Evolutionary conservation across 2,329 filamentous ascomycete genomes (phyloP), one percentile per base, ranked within the genome.

Genomic region (Talaromyces sp.): DNA sequence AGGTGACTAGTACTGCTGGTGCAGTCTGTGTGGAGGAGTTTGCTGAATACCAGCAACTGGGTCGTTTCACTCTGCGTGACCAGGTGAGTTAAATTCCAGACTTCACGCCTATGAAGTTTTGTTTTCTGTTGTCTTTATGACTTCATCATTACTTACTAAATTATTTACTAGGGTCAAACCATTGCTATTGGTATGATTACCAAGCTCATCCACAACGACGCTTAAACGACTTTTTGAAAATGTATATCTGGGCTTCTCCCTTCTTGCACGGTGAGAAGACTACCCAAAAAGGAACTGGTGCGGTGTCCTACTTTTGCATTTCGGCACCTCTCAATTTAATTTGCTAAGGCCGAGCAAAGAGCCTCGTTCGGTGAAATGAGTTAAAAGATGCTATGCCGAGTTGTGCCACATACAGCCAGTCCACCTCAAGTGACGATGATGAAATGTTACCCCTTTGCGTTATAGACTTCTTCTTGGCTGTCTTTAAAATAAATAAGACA

Each of bases 161-260:
- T 17, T 13, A 63, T 70, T 49, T 36, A 5, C 13, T 69, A 97
- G 87, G 94, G 94, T 66, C 93, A 97, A 89, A 99, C 94, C 0
- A 97, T 99, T 79, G 94, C 94, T 51, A 99, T 99, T 78, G 94
- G 94, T 69, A 99, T 99, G 84, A 95, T 99, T 73, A 97, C 91
- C 55, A 97, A 92, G 82, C 83, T 99, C 56, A 85, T 89, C 63
- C 47, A 48, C 27, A 51, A 57, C 20, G 60, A 64, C 24, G 54
- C 32, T 41, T 60, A 60, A 61, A 56, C 29, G 24, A 48, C n/a
- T 22, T 10, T 32, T 24, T 29, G 19, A 30, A 47, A 49, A 47
- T 19, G 30, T 42, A 36, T 49, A 45, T 42, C 33, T 36, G 47
- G 45, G 47, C 41, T 19, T 49, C 14, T 32, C 42, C 39, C 40